A percentile compares a stretch with the other conserved stretches of the same genome.
phyloP scores from a whole-genome alignment of 305 asterid species.

The Plantago lanceolata region DNA sequence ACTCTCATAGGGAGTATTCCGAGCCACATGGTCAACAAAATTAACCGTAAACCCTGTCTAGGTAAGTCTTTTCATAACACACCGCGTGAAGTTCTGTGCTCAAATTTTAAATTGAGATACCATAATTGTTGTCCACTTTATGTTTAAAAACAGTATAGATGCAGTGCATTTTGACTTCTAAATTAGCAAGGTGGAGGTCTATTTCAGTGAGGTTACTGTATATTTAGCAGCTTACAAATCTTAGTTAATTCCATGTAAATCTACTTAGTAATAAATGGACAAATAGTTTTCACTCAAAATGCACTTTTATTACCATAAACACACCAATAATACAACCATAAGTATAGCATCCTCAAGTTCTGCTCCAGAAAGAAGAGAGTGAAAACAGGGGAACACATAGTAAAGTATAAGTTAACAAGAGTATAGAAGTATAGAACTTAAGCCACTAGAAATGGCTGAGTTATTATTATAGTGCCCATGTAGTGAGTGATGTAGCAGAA shows the following conservation, averaged over 20 bases:
- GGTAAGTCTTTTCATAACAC: too few species aligned
- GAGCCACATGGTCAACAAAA: too few species aligned
- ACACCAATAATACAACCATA: not conserved
- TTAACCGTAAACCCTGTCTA: too few species aligned
- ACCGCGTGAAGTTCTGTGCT: too few species aligned
- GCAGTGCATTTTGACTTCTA: not conserved
- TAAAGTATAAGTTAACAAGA: not conserved
- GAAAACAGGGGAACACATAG: not conserved
- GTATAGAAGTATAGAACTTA: not conserved
- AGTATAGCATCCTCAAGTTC: not conserved
- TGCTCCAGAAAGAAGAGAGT: slow-evolving; percentile 1
- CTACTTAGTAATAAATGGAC: not conserved
- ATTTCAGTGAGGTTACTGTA: not conserved
- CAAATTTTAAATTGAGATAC: not conserved
- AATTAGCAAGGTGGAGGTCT: not conserved
- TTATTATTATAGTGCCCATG: not conserved
- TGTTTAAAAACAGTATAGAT: too few species aligned
- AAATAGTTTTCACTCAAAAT: not conserved
- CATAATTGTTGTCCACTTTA: not conserved
- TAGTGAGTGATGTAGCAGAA: not conserved
- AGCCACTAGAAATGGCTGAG: slow-evolving; percentile 3
- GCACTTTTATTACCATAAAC: slow-evolving; percentile 11
- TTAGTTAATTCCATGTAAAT: not conserved
- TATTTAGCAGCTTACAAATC: not conserved
- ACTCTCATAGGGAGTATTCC: too few species aligned